Conservation (phyloP, 257 asterid species). For the Leonotis leonurus region DNA sequence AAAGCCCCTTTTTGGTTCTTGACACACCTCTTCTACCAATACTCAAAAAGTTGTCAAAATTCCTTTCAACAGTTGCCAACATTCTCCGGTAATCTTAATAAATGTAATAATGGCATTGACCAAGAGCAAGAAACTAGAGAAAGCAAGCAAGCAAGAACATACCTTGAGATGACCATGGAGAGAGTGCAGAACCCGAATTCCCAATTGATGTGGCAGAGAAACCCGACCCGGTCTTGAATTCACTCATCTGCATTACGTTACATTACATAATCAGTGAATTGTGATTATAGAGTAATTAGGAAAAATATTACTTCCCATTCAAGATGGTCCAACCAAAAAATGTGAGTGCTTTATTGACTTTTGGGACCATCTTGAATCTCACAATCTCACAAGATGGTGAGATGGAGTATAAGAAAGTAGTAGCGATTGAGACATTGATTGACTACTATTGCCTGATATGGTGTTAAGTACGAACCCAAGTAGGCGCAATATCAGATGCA, state of each 20-base stretch:
- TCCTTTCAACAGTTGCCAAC: conserved; percentile 1
- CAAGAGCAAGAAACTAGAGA: neutral
- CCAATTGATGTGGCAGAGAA: conserved; percentile 52
- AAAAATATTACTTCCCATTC: too few species aligned
- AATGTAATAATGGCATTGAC: neutral
- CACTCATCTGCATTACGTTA: conserved; percentile 51
- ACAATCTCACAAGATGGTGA: too few species aligned
- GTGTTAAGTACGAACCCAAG: too few species aligned
- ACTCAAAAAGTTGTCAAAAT: neutral
- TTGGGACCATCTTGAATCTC: too few species aligned
- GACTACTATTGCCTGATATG: too few species aligned
- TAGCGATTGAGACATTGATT: conserved; percentile 24
- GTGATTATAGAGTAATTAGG: neutral
- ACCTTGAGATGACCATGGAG: conserved; percentile 98
- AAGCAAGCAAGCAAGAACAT: neutral
- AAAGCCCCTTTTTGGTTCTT: conserved; percentile 11
- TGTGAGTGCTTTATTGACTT: too few species aligned
- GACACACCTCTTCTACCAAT: neutral
- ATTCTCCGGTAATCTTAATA: neutral
- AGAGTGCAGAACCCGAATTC: conserved; percentile 52
- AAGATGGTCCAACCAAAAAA: too few species aligned
- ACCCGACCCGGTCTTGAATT: conserved; percentile 73
- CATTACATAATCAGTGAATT: neutral
- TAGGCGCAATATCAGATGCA: conserved; percentile 62
- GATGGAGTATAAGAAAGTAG: too few species aligned